Conservation (phyloP, 164 flowering plant species). For the Taxillus chinensis region DNA sequence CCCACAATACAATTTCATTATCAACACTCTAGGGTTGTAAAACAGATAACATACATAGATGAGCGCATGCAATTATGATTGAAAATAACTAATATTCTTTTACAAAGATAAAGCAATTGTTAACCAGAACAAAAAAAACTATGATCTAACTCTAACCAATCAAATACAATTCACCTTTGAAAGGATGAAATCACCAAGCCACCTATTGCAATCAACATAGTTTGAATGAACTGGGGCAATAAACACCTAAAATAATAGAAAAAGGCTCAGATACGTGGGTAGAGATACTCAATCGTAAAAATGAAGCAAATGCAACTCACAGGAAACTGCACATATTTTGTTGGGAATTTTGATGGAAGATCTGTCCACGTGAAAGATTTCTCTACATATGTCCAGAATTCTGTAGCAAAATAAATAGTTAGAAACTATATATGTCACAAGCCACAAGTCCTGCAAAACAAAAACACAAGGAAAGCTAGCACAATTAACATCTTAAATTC, state of each 20-base stretch:
- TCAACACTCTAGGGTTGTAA: slow-evolving; percentile 71
- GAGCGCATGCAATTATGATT: too few relatives aligned
- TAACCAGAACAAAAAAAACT: background rate
- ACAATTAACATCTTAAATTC: background rate
- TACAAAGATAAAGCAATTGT: background rate
- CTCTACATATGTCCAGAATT: slow-evolving; percentile 96
- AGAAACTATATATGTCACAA: background rate
- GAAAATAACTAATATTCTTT: background rate
- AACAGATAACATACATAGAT: slow-evolving; percentile 1
- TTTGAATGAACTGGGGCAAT: slow-evolving; percentile 85
- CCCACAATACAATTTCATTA: slow-evolving; percentile 93
- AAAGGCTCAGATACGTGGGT: slow-evolving; percentile 1
- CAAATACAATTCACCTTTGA: slow-evolving; percentile 56
- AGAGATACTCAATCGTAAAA: background rate
- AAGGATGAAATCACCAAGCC: slow-evolving; percentile 96
- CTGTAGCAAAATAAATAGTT: slow-evolving; percentile 29
- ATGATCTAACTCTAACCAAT: too few relatives aligned
- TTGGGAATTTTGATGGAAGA: slow-evolving; percentile 96
- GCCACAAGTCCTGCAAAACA: too few relatives aligned
- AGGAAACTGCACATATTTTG: slow-evolving; percentile 95
- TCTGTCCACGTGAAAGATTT: slow-evolving; percentile 97
- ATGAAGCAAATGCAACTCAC: slow-evolving; percentile 33
- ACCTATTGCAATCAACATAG: slow-evolving; percentile 94
- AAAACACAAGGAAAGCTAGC: background rate
- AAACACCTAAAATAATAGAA: slow-evolving; percentile 46